These are phyloP conservation scores for Pleurotus ostreatus DNA, from an alignment of 768 basidiomycete genomes.

Conservation along the genomic window DNA sequence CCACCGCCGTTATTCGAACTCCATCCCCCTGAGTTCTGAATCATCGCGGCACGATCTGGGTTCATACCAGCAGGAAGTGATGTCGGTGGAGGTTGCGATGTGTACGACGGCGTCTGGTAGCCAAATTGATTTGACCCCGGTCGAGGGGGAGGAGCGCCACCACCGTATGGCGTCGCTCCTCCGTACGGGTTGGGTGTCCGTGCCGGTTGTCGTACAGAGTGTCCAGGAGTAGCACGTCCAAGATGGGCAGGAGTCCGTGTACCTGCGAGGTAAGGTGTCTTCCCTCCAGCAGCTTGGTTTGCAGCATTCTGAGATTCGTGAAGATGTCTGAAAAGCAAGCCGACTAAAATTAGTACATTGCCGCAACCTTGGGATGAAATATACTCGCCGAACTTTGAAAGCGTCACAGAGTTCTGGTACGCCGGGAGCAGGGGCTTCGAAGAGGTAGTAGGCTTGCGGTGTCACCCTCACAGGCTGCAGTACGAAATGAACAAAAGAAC, in stretches of 20 bases:
- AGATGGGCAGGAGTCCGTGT: constrained; percentile 71
- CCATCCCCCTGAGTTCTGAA: constrained; percentile 46
- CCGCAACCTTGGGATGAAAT: neutral
- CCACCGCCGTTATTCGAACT: constrained; percentile 15
- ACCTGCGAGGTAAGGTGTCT: constrained; percentile 77
- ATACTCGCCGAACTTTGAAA: constrained; percentile 79
- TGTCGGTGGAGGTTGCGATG: constrained; percentile 33
- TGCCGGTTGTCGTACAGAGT: constrained; percentile 67
- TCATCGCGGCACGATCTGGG: constrained; percentile 61
- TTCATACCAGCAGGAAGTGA: constrained; percentile 58
- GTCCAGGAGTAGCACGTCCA: constrained; percentile 78
- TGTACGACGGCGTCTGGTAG: constrained; percentile 46
- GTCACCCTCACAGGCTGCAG: constrained; percentile 81
- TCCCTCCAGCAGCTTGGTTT: constrained; percentile 53
- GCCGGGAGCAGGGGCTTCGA: constrained; percentile 85
- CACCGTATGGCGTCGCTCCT: constrained; percentile 31
- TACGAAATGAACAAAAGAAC: constrained; percentile 5
- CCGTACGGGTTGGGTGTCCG: constrained; percentile 83
- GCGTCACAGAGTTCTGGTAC: constrained; percentile 95
- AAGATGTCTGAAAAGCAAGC: constrained; percentile 50
- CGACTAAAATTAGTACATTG: constrained; percentile 4
- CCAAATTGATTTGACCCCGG: constrained; percentile 34
- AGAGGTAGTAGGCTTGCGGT: constrained; percentile 86
- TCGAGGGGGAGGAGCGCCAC: constrained; percentile 35
- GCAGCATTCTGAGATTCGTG: constrained; percentile 70